Evolutionary conservation across 768 basidiomycete species (phyloP), one percentile per base, ranked within the genome.

Genomic region (Termitomyces sp.): DNA sequence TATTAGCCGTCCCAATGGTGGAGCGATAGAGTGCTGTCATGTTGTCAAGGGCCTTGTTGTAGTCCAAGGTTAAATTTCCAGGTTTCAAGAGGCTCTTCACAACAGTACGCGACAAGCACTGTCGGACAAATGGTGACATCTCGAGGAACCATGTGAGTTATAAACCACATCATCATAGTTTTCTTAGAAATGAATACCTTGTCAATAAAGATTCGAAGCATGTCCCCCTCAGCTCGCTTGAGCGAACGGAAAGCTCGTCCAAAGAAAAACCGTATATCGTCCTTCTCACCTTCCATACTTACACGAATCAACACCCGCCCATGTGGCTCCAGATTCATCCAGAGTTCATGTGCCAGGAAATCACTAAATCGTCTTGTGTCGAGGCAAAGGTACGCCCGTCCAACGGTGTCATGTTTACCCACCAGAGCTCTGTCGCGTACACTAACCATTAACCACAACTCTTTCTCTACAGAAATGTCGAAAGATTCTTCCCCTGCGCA

Each of bases 201-300:
- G 77, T 99, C 97, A 56, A 98, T 89, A 71, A 98, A 96, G 36
- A 90, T 90, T 12, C 95, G 81, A 54, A 94, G 83, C 96, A 99
- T 98, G 66, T 99, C 96, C 24, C 82, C 86, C 68, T 98, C 94
- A 0, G 94, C 92, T 33, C 94, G 78, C 73, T 98, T 98, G 63
- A 99, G 70, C 39, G 87, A 92, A 47, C 96, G 81, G 80, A 99
- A 99, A 3, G 88, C 96, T 33, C 94, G 82, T 28, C 97, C 97
- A 66, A 98, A 99, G 77, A 90, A 95, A 77, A 97, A 99, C 64
- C 91, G 91, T 8, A 94, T 92, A 69, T 99, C 97, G 65, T 97
- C 94, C 73, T 96, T 94, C 79, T 98, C 97, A 54, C 95, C 94
- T 68, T 99, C 97, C 94, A 98, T 97, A 68, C 93, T 95, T 57